Base-by-base conservation (phyloP, 192 early-diverging fungal species). In the Spizellomyces punctatus region DNA sequence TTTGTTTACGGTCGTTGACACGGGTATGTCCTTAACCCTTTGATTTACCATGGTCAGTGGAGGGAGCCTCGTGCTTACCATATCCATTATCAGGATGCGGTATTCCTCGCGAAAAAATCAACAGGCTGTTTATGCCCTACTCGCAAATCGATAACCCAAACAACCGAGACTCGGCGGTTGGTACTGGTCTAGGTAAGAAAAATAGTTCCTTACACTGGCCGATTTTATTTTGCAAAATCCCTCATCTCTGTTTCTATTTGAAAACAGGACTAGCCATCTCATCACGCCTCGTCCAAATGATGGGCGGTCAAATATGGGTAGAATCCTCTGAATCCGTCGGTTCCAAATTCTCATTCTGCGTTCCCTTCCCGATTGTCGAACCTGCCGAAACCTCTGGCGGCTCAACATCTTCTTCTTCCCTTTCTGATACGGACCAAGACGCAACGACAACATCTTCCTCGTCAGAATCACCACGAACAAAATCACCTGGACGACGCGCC, bases 221-320 rank as follows among this genome's bases (percentile, higher is more conserved):
- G n/a, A n/a, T n/a, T n/a, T n/a, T n/a, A n/a, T n/a, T n/a, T n/a
- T n/a, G n/a, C n/a, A n/a, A n/a, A n/a, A n/a, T n/a, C n/a, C n/a
- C n/a, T 36, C 27, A 36, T 3, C 27, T 36, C 27, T 36, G 27
- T 36, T 36, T 36, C 3, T 36, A 36, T 36, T 36, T 36, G 27
- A 36, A 36, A 36, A 0, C 27, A 36, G 27, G 75, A 1, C 63
- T 76, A 43, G 68, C 75, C 22, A 76, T 76, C 27, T 65, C 48
- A 12, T 21, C 46, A 0, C 17, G 48, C 17, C 62, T 76, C 5
- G 68, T 76, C 17, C 50, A 76, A 17, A 60, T 55, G 48, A 76
- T 76, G 75, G 64, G 69, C 52, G 75, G 75, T 5, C 63, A 64
- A 12, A 70, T 76, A 5, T 74, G 72, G 72, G 72, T 74, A n/a